Evolutionary conservation across 1,284 basidiomycete species (phyloP).

Genomic region (Amylostereum areolatum): DNA sequence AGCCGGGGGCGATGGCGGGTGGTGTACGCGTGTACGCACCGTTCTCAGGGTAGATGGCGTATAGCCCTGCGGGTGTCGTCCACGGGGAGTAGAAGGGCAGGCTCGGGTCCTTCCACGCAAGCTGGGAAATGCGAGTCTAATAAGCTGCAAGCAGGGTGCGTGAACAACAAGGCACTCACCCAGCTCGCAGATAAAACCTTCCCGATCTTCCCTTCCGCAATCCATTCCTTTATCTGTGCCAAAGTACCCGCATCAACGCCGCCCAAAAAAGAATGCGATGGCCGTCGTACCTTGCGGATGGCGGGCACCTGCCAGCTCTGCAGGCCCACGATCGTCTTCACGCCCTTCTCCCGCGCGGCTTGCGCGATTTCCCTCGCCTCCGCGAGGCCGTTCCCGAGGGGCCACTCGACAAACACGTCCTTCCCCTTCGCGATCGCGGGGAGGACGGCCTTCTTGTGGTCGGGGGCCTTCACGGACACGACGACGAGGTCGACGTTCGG

Average conservation of each 20-base stretch:
- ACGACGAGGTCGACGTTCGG: slow-evolving; percentile 30
- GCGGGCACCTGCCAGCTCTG: slow-evolving; percentile 23
- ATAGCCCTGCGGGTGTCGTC: not conserved
- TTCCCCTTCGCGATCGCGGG: slow-evolving; percentile 31
- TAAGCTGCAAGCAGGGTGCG: not conserved
- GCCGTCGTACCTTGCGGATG: slow-evolving; percentile 20
- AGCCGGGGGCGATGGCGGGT: too few relatives aligned
- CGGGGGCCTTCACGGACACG: slow-evolving; percentile 25
- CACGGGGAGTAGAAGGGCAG: not conserved
- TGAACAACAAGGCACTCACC: slow-evolving; percentile 5
- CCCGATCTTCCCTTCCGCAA: slow-evolving; percentile 5
- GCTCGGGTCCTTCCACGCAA: not conserved
- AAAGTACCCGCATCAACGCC: not conserved
- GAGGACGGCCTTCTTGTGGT: slow-evolving; percentile 21
- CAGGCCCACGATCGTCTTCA: slow-evolving; percentile 26
- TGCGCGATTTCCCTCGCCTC: slow-evolving; percentile 27
- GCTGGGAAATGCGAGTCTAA: not conserved
- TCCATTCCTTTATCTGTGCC: not conserved
- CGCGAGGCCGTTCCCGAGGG: slow-evolving; percentile 22
- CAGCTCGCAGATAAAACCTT: slow-evolving; percentile 9
- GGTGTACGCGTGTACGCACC: not conserved
- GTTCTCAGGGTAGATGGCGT: not conserved
- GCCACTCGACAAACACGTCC: slow-evolving; percentile 35
- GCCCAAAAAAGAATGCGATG: not conserved
- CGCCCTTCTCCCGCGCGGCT: slow-evolving; percentile 23